Percentiles rank a stretch among this genome's conserved stretches.
These are phyloP conservation scores for Didymella segeticola DNA, from an alignment of 2,329 filamentous ascomycete species.

Conservation along the genomic window DNA sequence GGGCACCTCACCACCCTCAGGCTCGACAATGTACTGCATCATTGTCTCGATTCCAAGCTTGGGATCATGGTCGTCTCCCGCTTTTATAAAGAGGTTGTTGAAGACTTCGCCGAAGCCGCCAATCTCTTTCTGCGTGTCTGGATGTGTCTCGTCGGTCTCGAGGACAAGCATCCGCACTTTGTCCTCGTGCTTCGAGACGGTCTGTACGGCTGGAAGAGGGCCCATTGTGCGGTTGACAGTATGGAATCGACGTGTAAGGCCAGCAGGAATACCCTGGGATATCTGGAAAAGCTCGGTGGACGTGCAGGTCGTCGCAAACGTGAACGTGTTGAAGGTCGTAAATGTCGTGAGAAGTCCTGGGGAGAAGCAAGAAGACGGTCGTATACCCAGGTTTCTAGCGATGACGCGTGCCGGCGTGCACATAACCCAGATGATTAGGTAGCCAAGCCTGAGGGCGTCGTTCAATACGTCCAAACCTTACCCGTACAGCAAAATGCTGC, in stretches of 20 bases:
- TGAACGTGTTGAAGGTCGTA: background rate
- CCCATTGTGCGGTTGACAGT: slow-evolving; percentile 26
- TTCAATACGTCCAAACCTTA: background rate
- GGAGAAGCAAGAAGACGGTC: background rate
- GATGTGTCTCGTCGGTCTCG: slow-evolving; percentile 64
- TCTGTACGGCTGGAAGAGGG: slow-evolving; percentile 30
- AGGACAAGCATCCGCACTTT: slow-evolving; percentile 60
- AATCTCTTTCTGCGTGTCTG: slow-evolving; percentile 56
- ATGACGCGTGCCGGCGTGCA: slow-evolving; percentile 22
- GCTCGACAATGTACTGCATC: slow-evolving; percentile 61
- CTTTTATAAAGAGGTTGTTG: slow-evolving; percentile 58
- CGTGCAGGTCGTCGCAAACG: background rate
- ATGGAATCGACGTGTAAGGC: background rate
- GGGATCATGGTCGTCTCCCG: slow-evolving; percentile 61
- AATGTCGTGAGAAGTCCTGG: background rate
- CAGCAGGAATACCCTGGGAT: background rate
- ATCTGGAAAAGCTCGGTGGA: background rate
- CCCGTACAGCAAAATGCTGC: background rate
- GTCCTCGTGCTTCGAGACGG: slow-evolving; percentile 34
- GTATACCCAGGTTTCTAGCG: slow-evolving; percentile 11
- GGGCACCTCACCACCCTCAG: slow-evolving; percentile 51
- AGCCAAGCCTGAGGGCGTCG: slow-evolving; percentile 10
- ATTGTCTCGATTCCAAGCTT: slow-evolving; percentile 62
- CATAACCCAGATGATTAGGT: slow-evolving; percentile 10
- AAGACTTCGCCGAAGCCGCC: slow-evolving; percentile 64